Evolutionary conservation across 805 yeast species (phyloP).

Genomic region (Danielia oregonensis): DNA sequence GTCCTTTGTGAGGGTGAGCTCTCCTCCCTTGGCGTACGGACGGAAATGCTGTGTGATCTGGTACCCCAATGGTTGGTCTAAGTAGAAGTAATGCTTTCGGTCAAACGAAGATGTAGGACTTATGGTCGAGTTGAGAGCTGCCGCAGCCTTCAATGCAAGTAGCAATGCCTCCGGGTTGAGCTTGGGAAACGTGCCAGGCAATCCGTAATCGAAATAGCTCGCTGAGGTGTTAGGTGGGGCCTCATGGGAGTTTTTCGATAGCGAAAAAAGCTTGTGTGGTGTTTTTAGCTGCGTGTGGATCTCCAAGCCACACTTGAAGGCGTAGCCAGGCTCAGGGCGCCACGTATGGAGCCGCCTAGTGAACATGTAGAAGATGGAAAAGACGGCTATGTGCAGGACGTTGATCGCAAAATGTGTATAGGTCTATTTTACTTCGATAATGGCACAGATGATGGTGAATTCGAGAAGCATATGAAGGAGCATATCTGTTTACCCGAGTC

Average conservation of each 20-base stretch:
- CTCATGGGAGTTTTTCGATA: constrained; percentile 28
- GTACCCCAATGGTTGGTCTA: constrained; percentile 94
- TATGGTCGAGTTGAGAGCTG: constrained; percentile 61
- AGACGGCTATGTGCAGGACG: neutral
- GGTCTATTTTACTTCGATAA: too few species aligned
- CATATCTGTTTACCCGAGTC: too few species aligned
- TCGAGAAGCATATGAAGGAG: too few species aligned
- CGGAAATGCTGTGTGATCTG: constrained; percentile 88
- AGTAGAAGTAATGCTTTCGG: constrained; percentile 92
- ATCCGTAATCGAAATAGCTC: constrained; percentile 75
- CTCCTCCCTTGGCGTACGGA: constrained; percentile 75
- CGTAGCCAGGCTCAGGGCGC: constrained; percentile 16
- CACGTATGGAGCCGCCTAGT: constrained; percentile 11
- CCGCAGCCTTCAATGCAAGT: constrained; percentile 68
- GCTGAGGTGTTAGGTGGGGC: constrained; percentile 62
- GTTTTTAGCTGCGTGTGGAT: constrained; percentile 89
- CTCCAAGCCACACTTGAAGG: constrained; percentile 82
- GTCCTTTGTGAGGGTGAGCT: constrained; percentile 41
- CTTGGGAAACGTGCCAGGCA: constrained; percentile 91
- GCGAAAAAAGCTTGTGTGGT: constrained; percentile 69
- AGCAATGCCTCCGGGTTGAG: constrained; percentile 72
- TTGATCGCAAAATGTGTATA: too few species aligned
- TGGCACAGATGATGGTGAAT: too few species aligned
- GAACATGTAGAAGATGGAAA: constrained; percentile 8
- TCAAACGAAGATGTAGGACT: constrained; percentile 67